phyloP scores from a whole-genome alignment of 2,329 filamentous ascomycete genomes.

The Trichoderma koningii region DNA sequence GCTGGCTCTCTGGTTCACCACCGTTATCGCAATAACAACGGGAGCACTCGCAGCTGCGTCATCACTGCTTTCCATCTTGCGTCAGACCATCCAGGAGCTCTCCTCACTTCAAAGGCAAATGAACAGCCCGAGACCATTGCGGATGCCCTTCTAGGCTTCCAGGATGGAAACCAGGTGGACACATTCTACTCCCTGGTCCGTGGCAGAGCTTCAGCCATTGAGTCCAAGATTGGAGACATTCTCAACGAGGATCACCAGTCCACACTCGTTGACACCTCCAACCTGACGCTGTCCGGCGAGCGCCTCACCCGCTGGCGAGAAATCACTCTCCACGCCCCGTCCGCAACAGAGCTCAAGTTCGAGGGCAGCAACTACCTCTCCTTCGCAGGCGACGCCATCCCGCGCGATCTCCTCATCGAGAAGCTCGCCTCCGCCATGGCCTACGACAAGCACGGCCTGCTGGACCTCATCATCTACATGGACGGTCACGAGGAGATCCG shows the following conservation, averaged over 20 bases:
- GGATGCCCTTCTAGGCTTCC: too few relatives aligned
- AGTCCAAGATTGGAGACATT: too few relatives aligned
- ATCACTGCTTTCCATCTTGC: constrained; percentile 1
- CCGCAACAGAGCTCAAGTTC: background rate
- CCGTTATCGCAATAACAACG: background rate
- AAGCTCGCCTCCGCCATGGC: background rate
- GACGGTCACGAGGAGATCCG: constrained; percentile 3
- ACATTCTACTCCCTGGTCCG: too few relatives aligned
- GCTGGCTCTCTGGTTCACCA: background rate
- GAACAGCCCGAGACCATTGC: too few relatives aligned
- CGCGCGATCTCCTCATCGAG: background rate
- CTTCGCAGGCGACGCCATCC: background rate
- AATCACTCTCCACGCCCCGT: background rate
- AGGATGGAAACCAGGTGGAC: too few relatives aligned
- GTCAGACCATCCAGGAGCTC: background rate
- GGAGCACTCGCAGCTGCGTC: background rate
- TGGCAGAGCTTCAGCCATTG: too few relatives aligned
- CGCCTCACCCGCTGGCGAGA: too few relatives aligned
- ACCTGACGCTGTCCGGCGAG: too few relatives aligned
- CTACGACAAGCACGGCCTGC: constrained; percentile 1
- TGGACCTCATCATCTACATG: background rate
- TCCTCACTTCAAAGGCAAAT: background rate
- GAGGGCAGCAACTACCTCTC: constrained; percentile 1
- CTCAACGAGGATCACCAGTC: too few relatives aligned
- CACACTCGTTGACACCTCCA: too few relatives aligned